phyloP scores from a whole-genome alignment of 495 filamentous ascomycete genomes.

The Penicillium riverlandense region DNA sequence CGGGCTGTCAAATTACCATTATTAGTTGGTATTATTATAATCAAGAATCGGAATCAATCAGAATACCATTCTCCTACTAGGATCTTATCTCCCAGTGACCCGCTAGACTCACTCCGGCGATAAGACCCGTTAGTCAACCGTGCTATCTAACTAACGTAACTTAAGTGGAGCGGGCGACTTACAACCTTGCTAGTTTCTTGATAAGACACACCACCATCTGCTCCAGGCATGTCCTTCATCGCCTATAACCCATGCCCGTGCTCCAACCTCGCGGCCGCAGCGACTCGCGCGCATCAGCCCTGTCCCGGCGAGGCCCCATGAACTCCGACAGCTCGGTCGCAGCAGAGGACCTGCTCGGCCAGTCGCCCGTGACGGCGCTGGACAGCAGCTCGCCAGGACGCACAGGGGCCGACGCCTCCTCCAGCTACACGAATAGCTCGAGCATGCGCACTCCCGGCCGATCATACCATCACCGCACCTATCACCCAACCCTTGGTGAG shows the following conservation, averaged over 20 bases:
- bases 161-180: too few species aligned
- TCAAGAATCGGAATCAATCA: too few species aligned
- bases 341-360: conserved; percentile 21
- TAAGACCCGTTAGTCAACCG: conserved; percentile 5
- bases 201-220: not conserved
- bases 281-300: conserved; percentile 26
- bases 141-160: too few species aligned
- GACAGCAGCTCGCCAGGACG: conserved; percentile 20
- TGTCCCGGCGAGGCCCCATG: conserved; percentile 16
- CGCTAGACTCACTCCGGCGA: not conserved
- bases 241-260: conserved; percentile 21
- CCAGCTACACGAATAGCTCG: conserved; percentile 23
- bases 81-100: too few species aligned
- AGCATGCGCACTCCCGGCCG: conserved; percentile 62
- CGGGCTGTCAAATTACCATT: too few species aligned
- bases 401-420: conserved; percentile 31
- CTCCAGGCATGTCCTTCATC: not conserved
- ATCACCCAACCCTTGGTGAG: conserved; percentile 42
- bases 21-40: too few species aligned
- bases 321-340: conserved; percentile 12
- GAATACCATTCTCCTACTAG: too few species aligned
- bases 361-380: conserved; percentile 15
- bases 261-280: conserved; percentile 29
- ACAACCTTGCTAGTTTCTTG: too few species aligned
- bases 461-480: conserved; percentile 70